Evolutionary conservation across 768 basidiomycete species (phyloP).

Genomic region (Termitomyces sp.): DNA sequence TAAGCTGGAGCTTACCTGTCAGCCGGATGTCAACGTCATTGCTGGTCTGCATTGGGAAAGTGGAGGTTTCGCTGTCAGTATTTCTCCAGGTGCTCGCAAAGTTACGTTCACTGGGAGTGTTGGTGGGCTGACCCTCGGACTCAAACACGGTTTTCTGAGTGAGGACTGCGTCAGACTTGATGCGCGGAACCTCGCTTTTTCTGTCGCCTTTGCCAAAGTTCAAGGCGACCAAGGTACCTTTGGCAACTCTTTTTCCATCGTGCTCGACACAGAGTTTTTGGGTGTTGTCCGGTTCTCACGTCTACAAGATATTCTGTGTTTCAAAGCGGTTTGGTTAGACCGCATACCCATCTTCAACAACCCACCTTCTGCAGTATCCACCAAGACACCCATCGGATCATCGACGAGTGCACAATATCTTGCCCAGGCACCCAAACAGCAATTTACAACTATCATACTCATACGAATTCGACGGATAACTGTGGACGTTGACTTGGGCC

Average conservation of each 20-base stretch:
- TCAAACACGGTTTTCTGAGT: slow-evolving; percentile 82
- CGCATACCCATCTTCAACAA: slow-evolving; percentile 71
- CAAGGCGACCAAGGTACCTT: slow-evolving; percentile 27
- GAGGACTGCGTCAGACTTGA: slow-evolving; percentile 78
- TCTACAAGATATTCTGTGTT: slow-evolving; percentile 87
- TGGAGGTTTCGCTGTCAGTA: slow-evolving; percentile 81
- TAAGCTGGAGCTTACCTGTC: slow-evolving; percentile 78
- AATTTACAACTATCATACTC: slow-evolving; percentile 57
- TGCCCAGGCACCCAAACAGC: slow-evolving; percentile 24
- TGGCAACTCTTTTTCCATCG: slow-evolving; percentile 58
- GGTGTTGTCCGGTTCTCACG: slow-evolving; percentile 79
- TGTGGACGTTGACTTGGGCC: slow-evolving; percentile 78
- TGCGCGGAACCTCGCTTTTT: slow-evolving; percentile 78
- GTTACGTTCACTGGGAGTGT: slow-evolving; percentile 74
- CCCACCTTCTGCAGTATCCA: slow-evolving; percentile 19
- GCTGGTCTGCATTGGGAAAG: slow-evolving; percentile 90
- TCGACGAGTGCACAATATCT: slow-evolving; percentile 13
- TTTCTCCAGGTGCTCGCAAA: slow-evolving; percentile 68
- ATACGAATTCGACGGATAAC: slow-evolving; percentile 68
- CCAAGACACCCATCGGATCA: slow-evolving; percentile 17
- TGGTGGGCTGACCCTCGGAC: slow-evolving; percentile 71
- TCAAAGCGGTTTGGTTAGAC: slow-evolving; percentile 94
- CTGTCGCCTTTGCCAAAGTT: slow-evolving; percentile 59
- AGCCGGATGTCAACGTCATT: slow-evolving; percentile 89
- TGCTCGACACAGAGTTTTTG: slow-evolving; percentile 81